A percentile compares a stretch with the other conserved stretches of the same genome.
Evolutionary conservation across 306 rosid species (phyloP).

Genomic region (Alnus glutinosa): DNA sequence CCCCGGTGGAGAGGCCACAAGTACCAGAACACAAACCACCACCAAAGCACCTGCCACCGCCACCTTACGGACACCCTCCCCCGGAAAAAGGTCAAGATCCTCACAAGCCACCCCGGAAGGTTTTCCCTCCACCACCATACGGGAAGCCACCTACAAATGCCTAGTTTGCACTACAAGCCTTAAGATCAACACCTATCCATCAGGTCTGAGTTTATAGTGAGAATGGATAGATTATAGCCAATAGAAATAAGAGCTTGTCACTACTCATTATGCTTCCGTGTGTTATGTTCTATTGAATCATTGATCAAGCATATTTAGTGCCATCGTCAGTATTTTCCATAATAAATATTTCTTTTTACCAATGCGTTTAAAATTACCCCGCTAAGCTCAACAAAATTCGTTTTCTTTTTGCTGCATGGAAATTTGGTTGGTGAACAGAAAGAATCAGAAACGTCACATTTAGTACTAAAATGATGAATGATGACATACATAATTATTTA

Average conservation of each 20-base stretch:
- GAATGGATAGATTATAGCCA: no score
- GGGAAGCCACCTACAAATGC: neutral
- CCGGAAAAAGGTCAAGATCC: neutral
- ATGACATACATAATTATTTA: neutral
- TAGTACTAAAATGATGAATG: neutral
- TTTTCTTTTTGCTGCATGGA: neutral
- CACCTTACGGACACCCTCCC: conserved; percentile 25
- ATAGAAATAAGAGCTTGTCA: neutral
- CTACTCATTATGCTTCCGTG: neutral
- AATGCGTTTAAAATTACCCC: neutral
- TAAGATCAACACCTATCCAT: no score
- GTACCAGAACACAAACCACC: neutral
- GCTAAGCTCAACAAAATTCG: neutral
- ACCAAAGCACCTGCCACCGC: conserved; percentile 5
- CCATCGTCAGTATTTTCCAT: no score
- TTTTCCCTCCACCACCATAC: conserved; percentile 8
- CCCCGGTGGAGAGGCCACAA: neutral
- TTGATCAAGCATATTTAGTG: neutral
- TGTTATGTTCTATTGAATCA: no score
- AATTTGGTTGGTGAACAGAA: neutral
- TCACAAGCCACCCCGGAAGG: conserved; percentile 2
- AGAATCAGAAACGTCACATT: neutral
- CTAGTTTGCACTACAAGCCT: neutral
- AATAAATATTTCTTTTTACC: neutral
- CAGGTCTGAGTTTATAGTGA: no score